Evolutionary conservation across 176 grass and related monocot species (phyloP).

Genomic region (Phoenix roebelenii): DNA sequence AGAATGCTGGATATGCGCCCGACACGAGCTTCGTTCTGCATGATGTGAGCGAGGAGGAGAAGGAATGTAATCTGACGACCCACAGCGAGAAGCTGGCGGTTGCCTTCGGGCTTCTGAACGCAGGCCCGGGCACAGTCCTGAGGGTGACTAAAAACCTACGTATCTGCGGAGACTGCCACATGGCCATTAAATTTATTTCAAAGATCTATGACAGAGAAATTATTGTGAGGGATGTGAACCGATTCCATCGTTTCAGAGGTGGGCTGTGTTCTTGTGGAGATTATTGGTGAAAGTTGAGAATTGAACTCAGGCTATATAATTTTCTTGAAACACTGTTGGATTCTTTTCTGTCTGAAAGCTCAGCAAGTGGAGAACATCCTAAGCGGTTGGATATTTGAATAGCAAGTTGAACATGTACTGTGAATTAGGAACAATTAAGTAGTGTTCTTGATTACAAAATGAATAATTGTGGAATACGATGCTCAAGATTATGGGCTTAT

Average conservation of each 20-base stretch:
- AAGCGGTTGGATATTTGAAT: too few species aligned
- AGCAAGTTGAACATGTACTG: too few species aligned
- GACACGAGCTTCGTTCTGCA: constrained; percentile 13
- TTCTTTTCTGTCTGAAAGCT: too few species aligned
- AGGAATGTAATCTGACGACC: constrained; percentile 1
- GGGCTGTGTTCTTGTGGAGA: constrained; percentile 5
- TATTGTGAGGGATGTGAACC: constrained; percentile 7
- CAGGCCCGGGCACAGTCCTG: neutral
- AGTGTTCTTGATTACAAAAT: too few species aligned
- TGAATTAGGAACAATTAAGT: too few species aligned
- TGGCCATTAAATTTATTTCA: constrained; percentile 9
- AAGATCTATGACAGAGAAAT: constrained; percentile 9
- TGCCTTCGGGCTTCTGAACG: constrained; percentile 7
- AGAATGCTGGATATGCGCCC: constrained; percentile 3
- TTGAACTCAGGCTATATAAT: too few species aligned
- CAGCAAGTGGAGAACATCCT: too few species aligned
- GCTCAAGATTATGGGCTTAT: too few species aligned
- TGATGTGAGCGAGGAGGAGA: constrained; percentile 10
- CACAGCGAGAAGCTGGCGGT: constrained; percentile 12
- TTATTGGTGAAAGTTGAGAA: neutral
- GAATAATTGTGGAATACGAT: too few species aligned
- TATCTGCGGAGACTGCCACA: constrained; percentile 6
- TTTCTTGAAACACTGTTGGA: too few species aligned
- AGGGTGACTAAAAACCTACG: constrained; percentile 12
- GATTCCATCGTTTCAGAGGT: constrained; percentile 9